Conservation (phyloP, 306 rosid species). For the Fragaria nilgerrensis region DNA sequence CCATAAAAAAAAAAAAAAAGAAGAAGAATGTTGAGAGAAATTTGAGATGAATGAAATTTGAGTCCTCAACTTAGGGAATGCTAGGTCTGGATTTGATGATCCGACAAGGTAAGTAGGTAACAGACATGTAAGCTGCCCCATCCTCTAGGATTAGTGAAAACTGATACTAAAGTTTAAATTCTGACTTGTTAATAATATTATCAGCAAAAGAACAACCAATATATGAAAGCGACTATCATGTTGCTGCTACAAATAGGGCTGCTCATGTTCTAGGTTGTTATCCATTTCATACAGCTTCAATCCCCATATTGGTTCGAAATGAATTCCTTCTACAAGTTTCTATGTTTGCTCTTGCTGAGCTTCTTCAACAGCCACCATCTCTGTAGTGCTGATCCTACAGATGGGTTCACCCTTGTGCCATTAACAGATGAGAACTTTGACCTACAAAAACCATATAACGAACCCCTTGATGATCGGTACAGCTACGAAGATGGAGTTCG, state of each 20-base stretch:
- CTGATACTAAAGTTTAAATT: no score
- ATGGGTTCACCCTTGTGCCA: slow-evolving; percentile 47
- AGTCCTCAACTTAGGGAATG: neutral
- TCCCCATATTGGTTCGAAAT: neutral
- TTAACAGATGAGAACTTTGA: slow-evolving; percentile 26
- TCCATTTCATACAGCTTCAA: neutral
- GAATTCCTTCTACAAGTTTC: slow-evolving; percentile 7
- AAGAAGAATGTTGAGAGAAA: neutral
- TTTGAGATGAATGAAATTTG: neutral
- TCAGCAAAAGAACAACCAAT: neutral
- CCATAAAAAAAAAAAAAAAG: no score
- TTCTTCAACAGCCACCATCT: neutral
- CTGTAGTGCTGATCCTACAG: slow-evolving; percentile 38
- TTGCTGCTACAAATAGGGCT: neutral
- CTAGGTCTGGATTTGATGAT: neutral
- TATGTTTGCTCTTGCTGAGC: neutral
- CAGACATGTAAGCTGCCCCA: neutral
- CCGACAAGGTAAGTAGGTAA: neutral
- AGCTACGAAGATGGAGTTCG: slow-evolving; percentile 13
- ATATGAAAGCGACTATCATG: neutral
- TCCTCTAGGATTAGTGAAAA: no score
- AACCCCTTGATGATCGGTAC: slow-evolving; percentile 11
- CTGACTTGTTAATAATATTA: neutral
- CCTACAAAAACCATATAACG: slow-evolving; percentile 35
- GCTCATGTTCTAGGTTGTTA: neutral